Percentiles rank a stretch among this genome's conserved stretches.
phyloP scores from a whole-genome alignment of 768 basidiomycete species.

The Pleurotus platypus region DNA sequence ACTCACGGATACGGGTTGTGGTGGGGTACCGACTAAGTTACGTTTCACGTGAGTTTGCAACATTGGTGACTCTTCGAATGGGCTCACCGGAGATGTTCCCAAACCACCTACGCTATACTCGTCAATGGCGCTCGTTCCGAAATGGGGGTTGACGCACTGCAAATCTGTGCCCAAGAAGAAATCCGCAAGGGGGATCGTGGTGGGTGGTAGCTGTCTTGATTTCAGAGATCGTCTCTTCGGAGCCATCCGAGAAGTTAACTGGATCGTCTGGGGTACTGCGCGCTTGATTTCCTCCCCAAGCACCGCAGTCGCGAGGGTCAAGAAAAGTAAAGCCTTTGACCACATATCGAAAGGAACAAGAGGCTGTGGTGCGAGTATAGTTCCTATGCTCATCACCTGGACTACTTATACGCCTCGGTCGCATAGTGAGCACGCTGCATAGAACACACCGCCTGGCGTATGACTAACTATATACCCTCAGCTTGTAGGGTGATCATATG shows the following conservation, averaged over 20 bases:
- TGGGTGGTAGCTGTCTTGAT: conserved; percentile 32
- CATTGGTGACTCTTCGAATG: background rate
- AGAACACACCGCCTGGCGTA: background rate
- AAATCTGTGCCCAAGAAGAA: conserved; percentile 56
- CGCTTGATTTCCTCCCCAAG: background rate
- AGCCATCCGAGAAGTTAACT: conserved; percentile 21
- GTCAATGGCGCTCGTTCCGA: background rate
- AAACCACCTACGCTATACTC: conserved; percentile 37
- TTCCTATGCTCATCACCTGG: no score
- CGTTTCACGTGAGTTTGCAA: background rate
- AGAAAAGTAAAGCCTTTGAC: background rate
- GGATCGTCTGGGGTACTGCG: conserved; percentile 24
- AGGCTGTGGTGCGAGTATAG: no score
- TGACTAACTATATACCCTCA: background rate
- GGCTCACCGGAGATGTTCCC: conserved; percentile 43
- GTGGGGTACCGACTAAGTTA: conserved; percentile 46
- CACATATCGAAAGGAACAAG: background rate
- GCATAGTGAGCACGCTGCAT: background rate
- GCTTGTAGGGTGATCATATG: background rate
- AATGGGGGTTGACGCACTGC: conserved; percentile 32
- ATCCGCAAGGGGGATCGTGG: conserved; percentile 43
- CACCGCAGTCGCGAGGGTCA: background rate
- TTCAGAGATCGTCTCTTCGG: conserved; percentile 20
- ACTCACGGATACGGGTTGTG: conserved; percentile 39
- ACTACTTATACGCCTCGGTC: background rate